These are phyloP conservation scores for Cladophialophora psammophila DNA, from an alignment of 2,329 filamentous ascomycete genomes.

Conservation along the genomic window DNA sequence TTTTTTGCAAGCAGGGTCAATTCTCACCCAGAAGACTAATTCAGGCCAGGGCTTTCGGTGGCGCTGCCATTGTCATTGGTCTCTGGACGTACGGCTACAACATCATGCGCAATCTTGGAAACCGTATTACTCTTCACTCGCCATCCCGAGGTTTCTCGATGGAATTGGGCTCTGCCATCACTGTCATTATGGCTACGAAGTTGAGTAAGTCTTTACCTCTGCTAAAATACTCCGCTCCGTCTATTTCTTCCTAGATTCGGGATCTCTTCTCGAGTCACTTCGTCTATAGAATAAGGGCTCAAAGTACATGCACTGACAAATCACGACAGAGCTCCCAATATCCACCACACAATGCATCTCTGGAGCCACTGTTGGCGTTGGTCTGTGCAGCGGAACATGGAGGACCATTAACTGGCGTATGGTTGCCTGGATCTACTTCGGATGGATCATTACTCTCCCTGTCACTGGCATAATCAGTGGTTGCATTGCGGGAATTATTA, in stretches of 20 bases:
- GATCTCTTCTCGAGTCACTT: neutral
- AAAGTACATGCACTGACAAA: too few species aligned
- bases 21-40: too few species aligned
- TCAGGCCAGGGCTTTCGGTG: constrained; percentile 62
- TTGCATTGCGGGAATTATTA: constrained; percentile 58
- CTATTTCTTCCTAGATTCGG: neutral
- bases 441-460: constrained; percentile 72
- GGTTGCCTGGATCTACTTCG: constrained; percentile 69
- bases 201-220: constrained; percentile 55
- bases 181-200: constrained; percentile 76
- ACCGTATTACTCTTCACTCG: constrained; percentile 76
- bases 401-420: constrained; percentile 79
- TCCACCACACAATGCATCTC: constrained; percentile 84
- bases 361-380: constrained; percentile 62
- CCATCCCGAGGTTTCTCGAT: constrained; percentile 69
- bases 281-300: too few species aligned
- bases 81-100: constrained; percentile 81
- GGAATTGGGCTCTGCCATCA: constrained; percentile 80
- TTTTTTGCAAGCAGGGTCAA: too few species aligned
- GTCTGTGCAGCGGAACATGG: constrained; percentile 72
- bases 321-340: constrained; percentile 63
- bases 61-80: constrained; percentile 68
- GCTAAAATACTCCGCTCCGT: neutral
- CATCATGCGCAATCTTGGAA: constrained; percentile 86
- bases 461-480: constrained; percentile 65